phyloP scores from a whole-genome alignment of 2,329 filamentous ascomycete species.

The Stenocarpella maydis region DNA sequence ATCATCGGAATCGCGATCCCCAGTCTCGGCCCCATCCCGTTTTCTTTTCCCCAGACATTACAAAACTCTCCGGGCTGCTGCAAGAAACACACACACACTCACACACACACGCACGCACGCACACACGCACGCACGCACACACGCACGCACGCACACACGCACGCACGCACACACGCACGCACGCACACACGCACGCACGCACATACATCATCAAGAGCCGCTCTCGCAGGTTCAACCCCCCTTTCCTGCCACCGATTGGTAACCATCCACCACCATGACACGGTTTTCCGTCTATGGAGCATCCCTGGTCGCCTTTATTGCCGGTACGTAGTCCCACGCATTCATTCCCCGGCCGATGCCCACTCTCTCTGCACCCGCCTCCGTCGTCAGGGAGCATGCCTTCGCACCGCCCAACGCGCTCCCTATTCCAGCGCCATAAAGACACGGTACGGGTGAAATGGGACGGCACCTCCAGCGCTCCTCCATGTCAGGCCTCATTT shows the following conservation, averaged over 20 bases:
- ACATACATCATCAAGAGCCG: slow-evolving; percentile 2
- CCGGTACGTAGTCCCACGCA: slow-evolving; percentile 31
- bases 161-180: too few species aligned
- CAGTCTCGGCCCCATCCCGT: background rate
- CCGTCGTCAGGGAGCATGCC: background rate
- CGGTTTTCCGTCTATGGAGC: slow-evolving; percentile 35
- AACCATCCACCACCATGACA: slow-evolving; percentile 31
- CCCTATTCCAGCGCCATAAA: background rate
- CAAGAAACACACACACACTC: background rate
- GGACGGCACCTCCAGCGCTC: background rate
- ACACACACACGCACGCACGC: too few species aligned
- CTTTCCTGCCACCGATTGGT: slow-evolving; percentile 22
- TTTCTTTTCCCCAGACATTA: background rate
- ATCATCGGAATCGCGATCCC: slow-evolving; percentile 17
- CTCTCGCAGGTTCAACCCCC: slow-evolving; percentile 18
- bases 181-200: too few species aligned
- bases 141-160: too few species aligned
- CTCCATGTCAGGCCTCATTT: background rate
- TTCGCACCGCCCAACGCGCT: background rate
- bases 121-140: too few species aligned
- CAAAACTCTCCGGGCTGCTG: background rate
- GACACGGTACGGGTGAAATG: background rate
- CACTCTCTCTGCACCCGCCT: slow-evolving; percentile 6
- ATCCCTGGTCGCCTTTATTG: slow-evolving; percentile 34
- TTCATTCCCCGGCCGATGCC: background rate